These are phyloP conservation scores for Trypanosoma cruzi DNA, from an alignment of 208 protist genomes.

Conservation along the genomic window DNA sequence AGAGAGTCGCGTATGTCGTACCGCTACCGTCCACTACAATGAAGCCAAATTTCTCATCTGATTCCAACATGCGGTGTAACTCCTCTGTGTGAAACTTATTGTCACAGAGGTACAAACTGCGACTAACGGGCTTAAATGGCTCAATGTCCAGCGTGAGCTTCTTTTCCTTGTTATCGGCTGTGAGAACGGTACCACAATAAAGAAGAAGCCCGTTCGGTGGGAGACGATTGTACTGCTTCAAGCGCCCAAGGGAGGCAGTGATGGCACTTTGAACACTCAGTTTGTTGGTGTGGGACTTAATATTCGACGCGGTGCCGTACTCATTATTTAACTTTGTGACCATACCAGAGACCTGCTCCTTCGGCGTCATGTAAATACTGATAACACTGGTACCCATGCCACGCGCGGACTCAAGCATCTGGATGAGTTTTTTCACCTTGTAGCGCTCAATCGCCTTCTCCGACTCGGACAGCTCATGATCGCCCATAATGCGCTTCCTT, in stretches of 20 bases:
- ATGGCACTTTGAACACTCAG: conserved; percentile 92
- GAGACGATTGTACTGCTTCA: conserved; percentile 94
- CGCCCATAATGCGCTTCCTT: conserved; percentile 46
- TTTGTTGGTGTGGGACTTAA: conserved; percentile 99
- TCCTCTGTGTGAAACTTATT: conserved; percentile 99
- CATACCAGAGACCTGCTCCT: conserved; percentile 97
- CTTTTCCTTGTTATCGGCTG: conserved; percentile 99
- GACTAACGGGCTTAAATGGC: conserved; percentile 99
- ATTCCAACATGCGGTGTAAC: conserved; percentile 97
- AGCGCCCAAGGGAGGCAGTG: conserved; percentile 84
- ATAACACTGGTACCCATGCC: conserved; percentile 99
- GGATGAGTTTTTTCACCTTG: conserved; percentile 99
- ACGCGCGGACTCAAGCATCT: conserved; percentile 97
- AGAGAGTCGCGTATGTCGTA: conserved; percentile 97
- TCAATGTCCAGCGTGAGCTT: conserved; percentile 99
- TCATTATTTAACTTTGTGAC: conserved; percentile 99
- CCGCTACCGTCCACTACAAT: conserved; percentile 99
- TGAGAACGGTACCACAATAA: conserved; percentile 99
- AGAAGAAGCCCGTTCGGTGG: conserved; percentile 98
- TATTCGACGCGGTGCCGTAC: conserved; percentile 99
- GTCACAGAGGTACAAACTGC: conserved; percentile 98
- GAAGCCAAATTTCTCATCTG: conserved; percentile 99
- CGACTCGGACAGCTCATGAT: conserved; percentile 77
- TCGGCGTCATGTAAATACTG: conserved; percentile 98
- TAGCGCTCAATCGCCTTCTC: conserved; percentile 98